Evolutionary conservation across 176 grass and related monocot genomes (phyloP), one percentile per base, ranked within the genome.

Genomic region (Triticum timopheevii): DNA sequence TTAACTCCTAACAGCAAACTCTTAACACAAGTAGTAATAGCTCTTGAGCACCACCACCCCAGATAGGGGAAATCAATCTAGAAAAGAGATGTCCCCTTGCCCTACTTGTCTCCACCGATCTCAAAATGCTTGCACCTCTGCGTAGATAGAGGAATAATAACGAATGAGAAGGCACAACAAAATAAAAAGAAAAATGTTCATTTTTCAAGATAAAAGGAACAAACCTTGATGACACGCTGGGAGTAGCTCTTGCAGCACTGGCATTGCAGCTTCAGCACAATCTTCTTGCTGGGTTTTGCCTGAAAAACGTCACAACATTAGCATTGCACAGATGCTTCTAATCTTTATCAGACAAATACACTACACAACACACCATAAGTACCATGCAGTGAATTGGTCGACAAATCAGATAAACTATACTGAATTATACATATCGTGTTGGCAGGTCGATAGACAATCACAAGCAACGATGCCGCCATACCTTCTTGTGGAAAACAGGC

Each of bases 71-170:
- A 56, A 54, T 2, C 69, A 76, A 69, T 69, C 85, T 92, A 98
- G 86, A 98, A 95, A 47, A 98, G 96, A 11, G 93, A 95, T 42
- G 96, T 98, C 71, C 96, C 96, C 92, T 98, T 98, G 73, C 96
- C 96, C 91, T 95, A 95, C 92, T 95, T 98, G 88, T 98, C 96
- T 88, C 93, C 95, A 28, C 90, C 93, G 72, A 98, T 98, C 86
- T 98, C 96, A 77, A 98, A 98, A 86, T 98, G 96, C 88, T 98
- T 98, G 88, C 96, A 98, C 76, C 93, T 92, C 96, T 98, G 84
- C 42, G 80, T 0, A 71, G 1, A 82, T 0, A 66, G 1, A 72
- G 17, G 0, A 90, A 68, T 28, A 4, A 20, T 3, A 30, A 74
- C 34, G 5, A 67, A 44, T 90, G 63, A 76, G 42, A 59, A 82